Evolutionary conservation across 495 filamentous ascomycete genomes (phyloP).

Genomic region (Penicillium atrosanguineum): DNA sequence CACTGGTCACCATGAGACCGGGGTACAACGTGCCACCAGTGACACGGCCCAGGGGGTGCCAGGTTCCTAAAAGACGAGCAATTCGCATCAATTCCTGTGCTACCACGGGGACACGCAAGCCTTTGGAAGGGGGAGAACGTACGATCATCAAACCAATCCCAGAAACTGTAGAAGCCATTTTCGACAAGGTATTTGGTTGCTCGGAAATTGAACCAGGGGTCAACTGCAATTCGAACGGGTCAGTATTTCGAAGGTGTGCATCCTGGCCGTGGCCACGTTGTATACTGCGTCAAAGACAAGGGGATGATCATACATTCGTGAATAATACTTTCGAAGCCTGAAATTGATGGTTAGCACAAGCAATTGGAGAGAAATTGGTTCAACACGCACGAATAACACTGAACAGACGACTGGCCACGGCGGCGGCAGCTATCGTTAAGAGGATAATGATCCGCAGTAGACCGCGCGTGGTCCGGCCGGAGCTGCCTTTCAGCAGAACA

Average conservation of each 20-base stretch:
- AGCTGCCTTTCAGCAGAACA: constrained; percentile 64
- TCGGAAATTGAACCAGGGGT: constrained; percentile 99
- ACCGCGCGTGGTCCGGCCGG: constrained; percentile 73
- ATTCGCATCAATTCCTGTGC: constrained; percentile 21
- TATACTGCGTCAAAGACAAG: constrained; percentile 5
- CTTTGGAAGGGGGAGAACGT: constrained; percentile 29
- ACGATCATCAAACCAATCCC: constrained; percentile 99
- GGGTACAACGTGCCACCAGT: constrained; percentile 98
- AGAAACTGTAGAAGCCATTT: constrained; percentile 97
- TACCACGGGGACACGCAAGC: constrained; percentile 10
- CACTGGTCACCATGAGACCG: constrained; percentile 98
- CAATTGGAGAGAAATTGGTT: not conserved
- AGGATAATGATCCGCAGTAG: constrained; percentile 91
- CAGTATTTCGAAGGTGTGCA: constrained; percentile 15
- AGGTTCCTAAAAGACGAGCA: constrained; percentile 65
- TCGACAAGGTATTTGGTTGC: constrained; percentile 96
- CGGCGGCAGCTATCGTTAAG: constrained; percentile 84
- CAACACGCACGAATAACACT: constrained; percentile 85
- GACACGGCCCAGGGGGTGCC: constrained; percentile 98
- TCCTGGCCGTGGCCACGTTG: constrained; percentile 7
- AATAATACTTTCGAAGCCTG: constrained; percentile 98
- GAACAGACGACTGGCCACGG: constrained; percentile 92
- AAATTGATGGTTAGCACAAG: constrained; percentile 11
- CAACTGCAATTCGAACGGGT: constrained; percentile 58
- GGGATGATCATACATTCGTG: constrained; percentile 81